phyloP scores from a whole-genome alignment of 805 yeast genomes.

The Ogataea thermomethanolica region DNA sequence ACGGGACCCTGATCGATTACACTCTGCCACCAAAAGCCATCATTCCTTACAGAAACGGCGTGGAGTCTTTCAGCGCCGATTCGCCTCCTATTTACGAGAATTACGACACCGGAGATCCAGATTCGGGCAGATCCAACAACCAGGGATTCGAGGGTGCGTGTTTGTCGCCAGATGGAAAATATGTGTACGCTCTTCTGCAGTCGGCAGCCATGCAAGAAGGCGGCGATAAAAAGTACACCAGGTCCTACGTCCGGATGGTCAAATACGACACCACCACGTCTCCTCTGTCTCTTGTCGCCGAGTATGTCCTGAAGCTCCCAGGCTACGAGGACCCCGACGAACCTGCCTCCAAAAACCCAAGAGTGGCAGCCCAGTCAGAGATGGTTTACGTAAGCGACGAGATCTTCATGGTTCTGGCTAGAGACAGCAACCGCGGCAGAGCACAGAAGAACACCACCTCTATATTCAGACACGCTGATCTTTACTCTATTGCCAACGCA shows the following conservation, averaged over 20 bases:
- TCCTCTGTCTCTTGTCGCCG: slow-evolving; percentile 24
- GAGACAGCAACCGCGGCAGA: slow-evolving; percentile 30
- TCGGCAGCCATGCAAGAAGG: slow-evolving; percentile 33
- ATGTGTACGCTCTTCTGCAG: slow-evolving; percentile 27
- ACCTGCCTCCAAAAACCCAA: slow-evolving; percentile 22
- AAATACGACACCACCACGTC: slow-evolving; percentile 27
- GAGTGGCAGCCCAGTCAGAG: slow-evolving; percentile 34
- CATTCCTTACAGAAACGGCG: slow-evolving; percentile 27
- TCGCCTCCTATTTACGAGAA: slow-evolving; percentile 27
- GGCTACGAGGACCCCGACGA: slow-evolving; percentile 22
- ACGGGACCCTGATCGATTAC: slow-evolving; percentile 27
- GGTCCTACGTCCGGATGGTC: slow-evolving; percentile 24
- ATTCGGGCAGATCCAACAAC: slow-evolving; percentile 30
- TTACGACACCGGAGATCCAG: slow-evolving; percentile 24
- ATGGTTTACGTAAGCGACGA: slow-evolving; percentile 28
- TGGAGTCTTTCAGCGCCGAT: slow-evolving; percentile 25
- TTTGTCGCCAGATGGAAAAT: slow-evolving; percentile 31
- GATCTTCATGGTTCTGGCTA: slow-evolving; percentile 28
- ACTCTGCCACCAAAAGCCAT: slow-evolving; percentile 30
- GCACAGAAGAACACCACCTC: slow-evolving; percentile 23
- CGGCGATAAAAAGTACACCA: slow-evolving; percentile 25
- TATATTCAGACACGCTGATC: slow-evolving; percentile 28
- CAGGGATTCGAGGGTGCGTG: slow-evolving; percentile 34
- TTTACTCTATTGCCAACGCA: slow-evolving; percentile 29
- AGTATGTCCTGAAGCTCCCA: slow-evolving; percentile 31